phyloP scores from a whole-genome alignment of 257 asterid species.

The Verbascum thapsus region DNA sequence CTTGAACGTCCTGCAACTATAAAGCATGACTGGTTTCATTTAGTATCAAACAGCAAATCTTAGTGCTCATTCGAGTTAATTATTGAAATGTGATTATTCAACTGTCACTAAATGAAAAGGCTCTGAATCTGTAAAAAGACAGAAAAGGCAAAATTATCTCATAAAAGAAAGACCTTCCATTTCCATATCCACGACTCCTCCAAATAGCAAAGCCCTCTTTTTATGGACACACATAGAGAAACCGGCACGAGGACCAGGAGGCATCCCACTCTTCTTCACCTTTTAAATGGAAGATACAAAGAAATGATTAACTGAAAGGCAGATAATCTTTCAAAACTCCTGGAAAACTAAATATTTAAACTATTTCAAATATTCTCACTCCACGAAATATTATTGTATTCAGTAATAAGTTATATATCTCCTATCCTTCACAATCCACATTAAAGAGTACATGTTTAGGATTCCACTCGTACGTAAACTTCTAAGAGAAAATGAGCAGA shows the following conservation, averaged over 20 bases:
- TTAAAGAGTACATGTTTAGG: slow-evolving; percentile 10
- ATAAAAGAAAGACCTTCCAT: slow-evolving; percentile 62
- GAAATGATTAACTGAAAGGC: slow-evolving; percentile 20
- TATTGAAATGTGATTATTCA: not conserved
- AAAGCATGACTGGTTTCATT: not conserved
- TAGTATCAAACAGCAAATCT: slow-evolving; percentile 2
- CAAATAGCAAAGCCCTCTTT: slow-evolving; percentile 91
- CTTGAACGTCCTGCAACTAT: slow-evolving; percentile 5
- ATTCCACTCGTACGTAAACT: not conserved
- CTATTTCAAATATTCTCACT: slow-evolving; percentile 10
- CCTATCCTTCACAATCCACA: slow-evolving; percentile 12
- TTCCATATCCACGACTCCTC: slow-evolving; percentile 99
- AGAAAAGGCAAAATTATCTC: slow-evolving; percentile 15
- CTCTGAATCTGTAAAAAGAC: slow-evolving; percentile 16
- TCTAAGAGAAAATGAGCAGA: not conserved
- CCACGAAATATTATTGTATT: not conserved
- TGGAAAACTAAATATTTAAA: slow-evolving; percentile 3
- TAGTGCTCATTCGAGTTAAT: slow-evolving; percentile 14
- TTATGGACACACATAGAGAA: slow-evolving; percentile 93
- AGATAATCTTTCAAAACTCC: not conserved
- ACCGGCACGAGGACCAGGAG: slow-evolving; percentile 98
- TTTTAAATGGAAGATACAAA: slow-evolving; percentile 33
- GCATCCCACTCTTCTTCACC: slow-evolving; percentile 98
- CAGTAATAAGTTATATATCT: not conserved
- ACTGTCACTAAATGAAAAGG: slow-evolving; percentile 8